Conservation (phyloP, 768 basidiomycete genomes). For the Hericium rajendrae region DNA sequence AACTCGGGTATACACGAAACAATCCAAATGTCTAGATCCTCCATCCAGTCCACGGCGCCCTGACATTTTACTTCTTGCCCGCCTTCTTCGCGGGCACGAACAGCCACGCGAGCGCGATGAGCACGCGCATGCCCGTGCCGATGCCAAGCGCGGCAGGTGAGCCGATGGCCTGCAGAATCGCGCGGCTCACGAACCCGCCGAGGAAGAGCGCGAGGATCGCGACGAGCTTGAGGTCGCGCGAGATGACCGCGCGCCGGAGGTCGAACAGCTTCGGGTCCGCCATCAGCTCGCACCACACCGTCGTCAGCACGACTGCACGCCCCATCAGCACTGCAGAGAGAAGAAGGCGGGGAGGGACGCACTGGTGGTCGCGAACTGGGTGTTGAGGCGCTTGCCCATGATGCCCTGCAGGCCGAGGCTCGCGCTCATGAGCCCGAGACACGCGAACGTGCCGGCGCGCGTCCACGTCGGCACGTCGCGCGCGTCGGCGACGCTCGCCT, state of each 20-base stretch:
- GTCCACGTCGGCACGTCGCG: slow-evolving; percentile 66
- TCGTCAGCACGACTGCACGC: slow-evolving; percentile 67
- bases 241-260: slow-evolving; percentile 36
- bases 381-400: slow-evolving; percentile 70
- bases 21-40: too few relatives aligned
- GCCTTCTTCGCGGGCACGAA: slow-evolving; percentile 40
- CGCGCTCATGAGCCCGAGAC: slow-evolving; percentile 73
- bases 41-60: too few relatives aligned
- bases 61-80: neutral
- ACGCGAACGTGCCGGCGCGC: slow-evolving; percentile 53
- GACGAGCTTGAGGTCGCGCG: slow-evolving; percentile 65
- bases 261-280: slow-evolving; percentile 70
- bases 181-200: slow-evolving; percentile 62
- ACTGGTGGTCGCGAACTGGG: slow-evolving; percentile 74
- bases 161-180: slow-evolving; percentile 50
- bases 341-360: slow-evolving; percentile 17
- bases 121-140: slow-evolving; percentile 48
- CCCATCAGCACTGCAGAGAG: neutral
- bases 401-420: slow-evolving; percentile 80
- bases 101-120: slow-evolving; percentile 58
- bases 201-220: slow-evolving; percentile 62
- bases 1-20: too few relatives aligned
- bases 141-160: slow-evolving; percentile 58
- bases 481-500: slow-evolving; percentile 40
- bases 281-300: slow-evolving; percentile 83